Evolutionary conservation across 2,329 filamentous ascomycete genomes (phyloP).

Genomic region (Gnomoniopsis smithogilvyi): DNA sequence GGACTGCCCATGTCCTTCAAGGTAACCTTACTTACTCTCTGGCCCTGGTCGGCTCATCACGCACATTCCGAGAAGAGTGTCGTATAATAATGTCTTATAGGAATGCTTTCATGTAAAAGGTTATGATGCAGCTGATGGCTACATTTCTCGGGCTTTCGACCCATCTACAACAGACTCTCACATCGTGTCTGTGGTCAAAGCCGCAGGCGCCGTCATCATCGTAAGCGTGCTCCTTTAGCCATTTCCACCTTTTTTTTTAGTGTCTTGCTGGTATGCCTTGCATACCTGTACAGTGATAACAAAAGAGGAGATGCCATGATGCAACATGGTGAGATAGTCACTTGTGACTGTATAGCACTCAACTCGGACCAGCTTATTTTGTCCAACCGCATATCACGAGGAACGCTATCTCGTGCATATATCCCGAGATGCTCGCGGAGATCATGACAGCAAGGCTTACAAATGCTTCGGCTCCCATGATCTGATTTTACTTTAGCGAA

Average conservation of each 20-base stretch:
- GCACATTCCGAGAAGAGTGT: not conserved
- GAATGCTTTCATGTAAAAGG: slow-evolving; percentile 8
- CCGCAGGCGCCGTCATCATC: slow-evolving; percentile 7
- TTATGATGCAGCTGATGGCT: slow-evolving; percentile 4
- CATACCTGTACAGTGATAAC: not conserved
- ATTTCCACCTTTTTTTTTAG: not conserved
- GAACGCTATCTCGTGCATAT: too few relatives aligned
- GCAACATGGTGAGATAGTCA: too few relatives aligned
- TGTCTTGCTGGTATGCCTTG: too few relatives aligned
- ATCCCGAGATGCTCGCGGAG: too few relatives aligned
- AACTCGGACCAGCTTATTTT: too few relatives aligned
- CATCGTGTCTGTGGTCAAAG: not conserved
- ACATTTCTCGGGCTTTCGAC: slow-evolving; percentile 1
- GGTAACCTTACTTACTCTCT: slow-evolving; percentile 10
- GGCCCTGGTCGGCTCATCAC: not conserved
- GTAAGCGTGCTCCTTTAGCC: not conserved
- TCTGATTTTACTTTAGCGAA: not conserved
- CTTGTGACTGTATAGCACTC: too few relatives aligned
- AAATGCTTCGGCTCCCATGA: not conserved
- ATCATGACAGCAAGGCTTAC: too few relatives aligned
- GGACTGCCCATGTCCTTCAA: slow-evolving; percentile 36
- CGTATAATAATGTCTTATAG: not conserved
- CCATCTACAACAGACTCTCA: not conserved
- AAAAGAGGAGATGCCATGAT: too few relatives aligned
- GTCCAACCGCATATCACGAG: too few relatives aligned